Evolutionary conservation across 2,329 filamentous ascomycete genomes (phyloP), one percentile per base, ranked within the genome.

Genomic region (Aureobasidium sp.): DNA sequence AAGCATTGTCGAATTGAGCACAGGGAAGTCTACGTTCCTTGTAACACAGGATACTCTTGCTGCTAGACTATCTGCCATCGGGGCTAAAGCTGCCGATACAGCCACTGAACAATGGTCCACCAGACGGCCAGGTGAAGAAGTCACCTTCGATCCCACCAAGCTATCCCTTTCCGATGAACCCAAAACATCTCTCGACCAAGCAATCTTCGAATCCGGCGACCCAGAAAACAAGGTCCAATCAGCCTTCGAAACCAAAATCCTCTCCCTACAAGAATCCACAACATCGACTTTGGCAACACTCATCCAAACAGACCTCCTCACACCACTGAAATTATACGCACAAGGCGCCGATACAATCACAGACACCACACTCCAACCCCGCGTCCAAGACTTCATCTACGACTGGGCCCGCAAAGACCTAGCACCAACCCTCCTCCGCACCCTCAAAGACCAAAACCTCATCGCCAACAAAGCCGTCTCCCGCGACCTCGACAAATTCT

Each of bases 401-500:
- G 65, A 68, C 7, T 70, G 17, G 17, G 9, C 31, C 27, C 66
- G 66, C n/a, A 65, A 62, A 14, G 68, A 70, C 11, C 52, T 69
- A 14, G 52, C 70, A 12, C 68, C 68, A 0, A 36, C 62, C 9
- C 59, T 67, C 22, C 49, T 67, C 2, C 52, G 58, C 22, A 41
- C 42, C 12, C 56, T 66, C 5, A 61, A 64, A 22, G 58, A 66
- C 1, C 60, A 69, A 48, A 67, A 65, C 14, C 61, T 69, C 1
- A 44, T 69, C 3, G 34, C 61, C 27, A 65, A 70, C 48, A 67
- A 64, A 45, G 49, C 63, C 20, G 61, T 66, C 2, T 60, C 60
- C 20, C 67, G 66, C 44, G 71, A 73, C 2, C 44, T 68, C 7
- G 67, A 68, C 27, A 71, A 70, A 53, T 67, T 72, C 51, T 62